phyloP scores from a whole-genome alignment of 2,329 filamentous ascomycete species.

The Cordyceps tenuipes region DNA sequence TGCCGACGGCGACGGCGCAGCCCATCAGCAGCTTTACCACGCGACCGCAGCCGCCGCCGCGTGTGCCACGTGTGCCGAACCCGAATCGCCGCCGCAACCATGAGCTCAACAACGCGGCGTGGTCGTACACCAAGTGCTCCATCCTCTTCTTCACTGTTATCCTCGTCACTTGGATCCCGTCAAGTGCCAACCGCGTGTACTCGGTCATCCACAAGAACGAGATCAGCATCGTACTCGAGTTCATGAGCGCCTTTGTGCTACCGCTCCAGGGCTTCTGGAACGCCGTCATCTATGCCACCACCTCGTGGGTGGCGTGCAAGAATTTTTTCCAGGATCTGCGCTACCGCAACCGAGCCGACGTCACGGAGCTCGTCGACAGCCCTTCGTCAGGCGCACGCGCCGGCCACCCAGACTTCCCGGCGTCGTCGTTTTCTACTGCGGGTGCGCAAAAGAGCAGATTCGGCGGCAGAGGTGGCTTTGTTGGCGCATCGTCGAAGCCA shows the following conservation, averaged over 20 bases:
- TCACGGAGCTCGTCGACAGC: conserved; percentile 27
- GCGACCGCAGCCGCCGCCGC: conserved; percentile 16
- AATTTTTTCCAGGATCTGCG: conserved; percentile 32
- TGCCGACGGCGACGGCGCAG: conserved; percentile 8
- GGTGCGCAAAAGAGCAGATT: background rate
- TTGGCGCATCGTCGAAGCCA: conserved; percentile 12
- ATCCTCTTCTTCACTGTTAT: conserved; percentile 65
- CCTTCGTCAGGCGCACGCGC: background rate
- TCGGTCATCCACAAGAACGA: conserved; percentile 49
- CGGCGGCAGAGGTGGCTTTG: conserved; percentile 14
- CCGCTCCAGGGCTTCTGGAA: conserved; percentile 85
- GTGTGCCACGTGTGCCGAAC: conserved; percentile 13
- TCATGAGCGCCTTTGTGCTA: conserved; percentile 64
- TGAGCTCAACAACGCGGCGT: conserved; percentile 54
- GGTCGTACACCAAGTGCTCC: conserved; percentile 62
- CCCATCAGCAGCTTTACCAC: conserved; percentile 13
- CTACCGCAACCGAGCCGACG: conserved; percentile 20
- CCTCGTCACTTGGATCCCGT: conserved; percentile 68
- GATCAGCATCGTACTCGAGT: conserved; percentile 52
- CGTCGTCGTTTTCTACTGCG: background rate
- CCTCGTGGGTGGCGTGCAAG: conserved; percentile 57
- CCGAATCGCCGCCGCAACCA: conserved; percentile 31
- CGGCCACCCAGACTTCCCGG: background rate
- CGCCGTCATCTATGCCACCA: conserved; percentile 64
- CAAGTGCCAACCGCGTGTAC: conserved; percentile 69